Evolutionary conservation across 768 basidiomycete species (phyloP), one percentile per base, ranked within the genome.

Genomic region (Porpolomopsis calyptriformis): DNA sequence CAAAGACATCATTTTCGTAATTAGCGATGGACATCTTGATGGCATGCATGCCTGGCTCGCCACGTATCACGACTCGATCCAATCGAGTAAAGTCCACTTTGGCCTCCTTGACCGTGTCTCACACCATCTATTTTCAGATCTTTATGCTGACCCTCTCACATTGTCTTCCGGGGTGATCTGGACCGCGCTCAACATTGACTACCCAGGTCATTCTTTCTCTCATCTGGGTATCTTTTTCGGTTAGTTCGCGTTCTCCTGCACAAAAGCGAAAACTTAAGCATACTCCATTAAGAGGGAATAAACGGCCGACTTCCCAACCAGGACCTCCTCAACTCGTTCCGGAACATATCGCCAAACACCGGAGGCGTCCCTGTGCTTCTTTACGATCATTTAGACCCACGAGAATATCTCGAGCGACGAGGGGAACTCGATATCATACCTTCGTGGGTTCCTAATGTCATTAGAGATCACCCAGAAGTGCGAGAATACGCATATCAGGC

Each of bases 261-360:
- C 42, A 34, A 36, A 46, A 25, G 26, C 34, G 23, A 39, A 37
- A 27, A 18, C 14, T 19, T 14, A 5, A 22, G 11, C 29, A 18
- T 27, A 10, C 20, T 26, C 20, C 14, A n/a, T 29, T 47, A 60
- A 98, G 94, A 98, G 72, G 96, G 94, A 10, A 69, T 90, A 2
- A 97, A 98, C 58, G 96, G 92, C 18, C 82, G 91, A 18, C 69
- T 98, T 36, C 92, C 96, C 3, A 99, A 99, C 57, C 92, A 97
- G 64, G 96, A 99, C 62, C 70, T 96, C 2, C 64, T 96, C 47
- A 97, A 96, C 59, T 84, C 89, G 0, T 73, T 89, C 39, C 68
- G 76, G 18, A 59, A 77, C 29, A 84, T 96, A 40, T 73, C 89
- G 6, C 74, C 73, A 24, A 78, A 75, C 53, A 81, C 82, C 2